Evolutionary conservation across 2,329 filamentous ascomycete species (phyloP).

Genomic region (Pleomassaria siparia): DNA sequence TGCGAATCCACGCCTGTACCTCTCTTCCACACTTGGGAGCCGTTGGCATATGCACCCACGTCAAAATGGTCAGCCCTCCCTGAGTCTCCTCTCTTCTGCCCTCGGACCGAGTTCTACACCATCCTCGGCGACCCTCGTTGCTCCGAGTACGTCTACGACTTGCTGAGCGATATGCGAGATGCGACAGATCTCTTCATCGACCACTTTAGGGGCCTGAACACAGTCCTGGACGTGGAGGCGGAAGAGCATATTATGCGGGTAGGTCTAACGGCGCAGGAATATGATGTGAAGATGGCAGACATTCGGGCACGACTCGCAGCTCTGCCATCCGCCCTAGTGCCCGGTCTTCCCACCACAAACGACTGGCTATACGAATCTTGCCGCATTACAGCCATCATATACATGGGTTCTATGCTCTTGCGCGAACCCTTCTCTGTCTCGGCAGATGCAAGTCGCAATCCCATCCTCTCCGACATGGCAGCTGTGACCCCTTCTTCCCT

Average conservation of each 20-base stretch:
- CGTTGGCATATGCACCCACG: neutral
- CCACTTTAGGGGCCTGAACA: slow-evolving; percentile 6
- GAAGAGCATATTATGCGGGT: slow-evolving; percentile 4
- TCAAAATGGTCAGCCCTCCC: slow-evolving; percentile 18
- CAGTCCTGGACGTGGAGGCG: slow-evolving; percentile 4
- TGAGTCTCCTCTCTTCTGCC: slow-evolving; percentile 39
- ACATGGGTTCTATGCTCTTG: slow-evolving; percentile 30
- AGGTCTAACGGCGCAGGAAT: slow-evolving; percentile 9
- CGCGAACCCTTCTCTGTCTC: slow-evolving; percentile 31
- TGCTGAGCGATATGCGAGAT: slow-evolving; percentile 36
- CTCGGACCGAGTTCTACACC: slow-evolving; percentile 20
- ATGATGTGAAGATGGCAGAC: slow-evolving; percentile 14
- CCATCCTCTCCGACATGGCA: slow-evolving; percentile 10
- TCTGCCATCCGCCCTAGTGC: slow-evolving; percentile 26
- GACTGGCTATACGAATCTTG: slow-evolving; percentile 40
- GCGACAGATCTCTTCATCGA: slow-evolving; percentile 33
- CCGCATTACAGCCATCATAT: slow-evolving; percentile 37
- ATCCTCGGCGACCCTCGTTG: slow-evolving; percentile 23
- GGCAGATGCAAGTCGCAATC: slow-evolving; percentile 20
- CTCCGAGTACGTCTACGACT: slow-evolving; percentile 19
- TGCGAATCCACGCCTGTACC: slow-evolving; percentile 25
- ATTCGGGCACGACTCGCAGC: slow-evolving; percentile 20
- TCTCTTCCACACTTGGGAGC: slow-evolving; percentile 18
- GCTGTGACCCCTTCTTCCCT: slow-evolving; percentile 4
- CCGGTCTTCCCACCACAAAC: slow-evolving; percentile 19